Evolutionary conservation across 257 asterid genomes (phyloP), one percentile per base, ranked within the genome.

Genomic region (Plantago major): DNA sequence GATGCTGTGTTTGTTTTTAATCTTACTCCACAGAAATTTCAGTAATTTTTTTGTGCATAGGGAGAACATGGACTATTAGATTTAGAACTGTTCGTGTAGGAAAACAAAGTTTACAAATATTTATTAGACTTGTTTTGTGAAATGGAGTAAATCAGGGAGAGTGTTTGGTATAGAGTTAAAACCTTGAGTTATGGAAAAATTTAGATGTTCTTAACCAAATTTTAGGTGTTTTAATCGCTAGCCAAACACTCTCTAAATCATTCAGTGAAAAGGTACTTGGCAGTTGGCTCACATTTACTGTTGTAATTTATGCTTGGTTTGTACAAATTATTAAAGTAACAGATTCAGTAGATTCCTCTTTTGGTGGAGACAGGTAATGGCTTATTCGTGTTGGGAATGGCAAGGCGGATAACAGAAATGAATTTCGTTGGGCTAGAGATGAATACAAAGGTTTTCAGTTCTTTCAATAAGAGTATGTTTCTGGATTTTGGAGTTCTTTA

Each of bases 391-490:
- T 80, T 78, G 66, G 85, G 81, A 72, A 89, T 92, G 96, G 94
- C 95, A 45, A 77, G 50, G 71, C 78, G 60, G 79, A 70, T 67
- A 71, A 83, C 69, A 59, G 82, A 92, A 77, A 72, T 75, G 84
- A 92, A 92, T 78, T 89, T 89, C 72, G 95, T 92, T 68, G 97
- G 99, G 55, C 76, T 92, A 47, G 98, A 92, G 77, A 76, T 81
- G 37, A 86, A 92, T 65, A 77, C 76, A 50, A 89, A 92, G 97
- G 99, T 92, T 26, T 67, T 71, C 46, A 56, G 13, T 64, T 67
- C 56, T 58, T 33, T 43, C 51, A 15, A 33, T 55, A 55, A 37
- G 16, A 66, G 11, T 55, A 66, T 57, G 15, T 55, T 66, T 69
- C 58, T 69, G 40, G 62, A 64, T 42, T 53, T 59, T 64, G 18